These are phyloP conservation scores for Fusarium sp. DNA, from an alignment of 2,329 filamentous ascomycete species.

Conservation along the genomic window DNA sequence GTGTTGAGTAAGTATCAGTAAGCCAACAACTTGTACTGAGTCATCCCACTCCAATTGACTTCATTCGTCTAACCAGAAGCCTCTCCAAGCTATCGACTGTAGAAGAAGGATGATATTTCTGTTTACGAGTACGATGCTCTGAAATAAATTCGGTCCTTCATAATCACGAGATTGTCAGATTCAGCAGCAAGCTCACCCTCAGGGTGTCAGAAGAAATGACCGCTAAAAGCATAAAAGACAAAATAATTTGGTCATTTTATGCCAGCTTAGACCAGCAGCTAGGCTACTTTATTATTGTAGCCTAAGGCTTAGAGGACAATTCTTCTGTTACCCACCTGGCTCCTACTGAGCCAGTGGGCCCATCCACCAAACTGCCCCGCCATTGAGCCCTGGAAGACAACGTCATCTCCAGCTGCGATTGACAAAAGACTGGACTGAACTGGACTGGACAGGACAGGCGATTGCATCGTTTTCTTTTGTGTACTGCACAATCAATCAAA, in stretches of 20 bases:
- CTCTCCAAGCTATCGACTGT: not conserved
- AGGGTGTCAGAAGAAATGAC: no score
- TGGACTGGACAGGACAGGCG: not conserved
- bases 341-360: conserved; percentile 15
- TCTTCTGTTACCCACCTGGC: no score
- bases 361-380: conserved; percentile 29
- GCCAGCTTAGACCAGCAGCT: no score
- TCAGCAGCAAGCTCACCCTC: not conserved
- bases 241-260: no score
- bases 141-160: not conserved
- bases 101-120: not conserved
- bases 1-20: conserved; percentile 28
- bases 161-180: not conserved
- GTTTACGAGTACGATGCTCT: not conserved
- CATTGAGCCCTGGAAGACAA: conserved; percentile 23
- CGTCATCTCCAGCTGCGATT: conserved; percentile 23
- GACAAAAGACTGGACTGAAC: conserved; percentile 6
- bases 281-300: no score
- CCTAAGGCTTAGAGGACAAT: no score
- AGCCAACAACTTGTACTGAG: conserved; percentile 15
- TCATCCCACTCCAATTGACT: not conserved
- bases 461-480: conserved; percentile 1
- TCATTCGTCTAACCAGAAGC: not conserved
- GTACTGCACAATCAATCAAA: not conserved
- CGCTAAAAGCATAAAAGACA: no score